phyloP scores from a whole-genome alignment of 169 alveolate genomes.

The Amoebophrya sp. region DNA sequence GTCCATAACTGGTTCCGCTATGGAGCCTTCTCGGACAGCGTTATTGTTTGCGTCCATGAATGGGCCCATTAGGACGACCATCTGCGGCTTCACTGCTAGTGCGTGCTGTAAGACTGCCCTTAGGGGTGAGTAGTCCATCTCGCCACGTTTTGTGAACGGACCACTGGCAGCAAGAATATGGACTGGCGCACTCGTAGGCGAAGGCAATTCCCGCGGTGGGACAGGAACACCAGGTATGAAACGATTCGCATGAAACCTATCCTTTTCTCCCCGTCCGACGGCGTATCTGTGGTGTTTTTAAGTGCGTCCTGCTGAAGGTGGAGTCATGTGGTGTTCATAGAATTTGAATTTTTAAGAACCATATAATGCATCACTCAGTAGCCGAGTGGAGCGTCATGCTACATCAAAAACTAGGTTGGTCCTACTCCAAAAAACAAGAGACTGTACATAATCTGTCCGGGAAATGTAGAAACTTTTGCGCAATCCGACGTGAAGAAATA shows the following conservation, averaged over 20 bases:
- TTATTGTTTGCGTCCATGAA: not conserved
- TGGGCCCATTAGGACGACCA: not conserved
- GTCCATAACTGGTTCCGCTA: too few species aligned
- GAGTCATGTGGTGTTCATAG: too few species aligned
- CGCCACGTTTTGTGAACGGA: not conserved
- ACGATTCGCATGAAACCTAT: not conserved
- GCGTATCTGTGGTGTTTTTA: not conserved
- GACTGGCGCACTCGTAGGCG: not conserved
- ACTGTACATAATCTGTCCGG: not conserved
- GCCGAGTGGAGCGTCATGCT: too few species aligned
- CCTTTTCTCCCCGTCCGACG: not conserved
- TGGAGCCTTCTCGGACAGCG: not conserved
- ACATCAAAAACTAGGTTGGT: too few species aligned
- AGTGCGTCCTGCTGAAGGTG: too few species aligned
- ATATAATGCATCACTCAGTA: too few species aligned
- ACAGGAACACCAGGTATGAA: not conserved
- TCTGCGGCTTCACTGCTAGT: not conserved
- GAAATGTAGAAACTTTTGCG: not conserved
- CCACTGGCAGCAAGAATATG: not conserved
- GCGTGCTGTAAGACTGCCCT: not conserved
- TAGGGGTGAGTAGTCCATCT: not conserved
- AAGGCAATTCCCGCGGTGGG: not conserved
- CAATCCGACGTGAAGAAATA: not conserved
- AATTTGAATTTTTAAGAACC: too few species aligned
- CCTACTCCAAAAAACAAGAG: too few species aligned